These are phyloP conservation scores for Thalassiosira sp. DNA, from an alignment of 352 stramenopile species.

Conservation along the genomic window DNA sequence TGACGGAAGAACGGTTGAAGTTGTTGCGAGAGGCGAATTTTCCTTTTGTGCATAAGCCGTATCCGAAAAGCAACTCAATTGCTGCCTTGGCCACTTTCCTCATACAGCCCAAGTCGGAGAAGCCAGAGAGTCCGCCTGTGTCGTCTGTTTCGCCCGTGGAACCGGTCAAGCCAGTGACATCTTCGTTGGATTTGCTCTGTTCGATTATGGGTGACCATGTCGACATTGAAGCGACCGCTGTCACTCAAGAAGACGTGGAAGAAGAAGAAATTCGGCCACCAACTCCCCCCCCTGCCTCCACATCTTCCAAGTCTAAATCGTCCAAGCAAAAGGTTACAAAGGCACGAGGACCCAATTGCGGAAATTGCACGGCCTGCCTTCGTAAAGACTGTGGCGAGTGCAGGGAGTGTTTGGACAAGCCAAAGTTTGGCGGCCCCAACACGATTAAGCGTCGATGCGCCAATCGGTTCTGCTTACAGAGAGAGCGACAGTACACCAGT, in stretches of 20 bases:
- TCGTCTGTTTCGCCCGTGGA: too few species aligned
- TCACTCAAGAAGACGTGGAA: neutral
- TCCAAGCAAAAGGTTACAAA: neutral
- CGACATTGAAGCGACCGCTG: conserved; percentile 4
- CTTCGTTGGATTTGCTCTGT: conserved; percentile 28
- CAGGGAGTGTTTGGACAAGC: conserved; percentile 17
- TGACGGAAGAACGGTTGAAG: conserved; percentile 12
- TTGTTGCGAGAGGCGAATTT: conserved; percentile 23
- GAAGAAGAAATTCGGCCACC: neutral
- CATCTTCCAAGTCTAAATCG: neutral
- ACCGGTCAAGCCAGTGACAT: conserved; percentile 1
- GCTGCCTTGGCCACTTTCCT: neutral
- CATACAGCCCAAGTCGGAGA: too few species aligned
- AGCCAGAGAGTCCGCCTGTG: too few species aligned
- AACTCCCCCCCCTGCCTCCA: neutral
- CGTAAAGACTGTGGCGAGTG: conserved; percentile 23
- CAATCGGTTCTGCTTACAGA: conserved; percentile 4
- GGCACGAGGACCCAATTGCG: conserved; percentile 11
- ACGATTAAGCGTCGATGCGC: conserved; percentile 11
- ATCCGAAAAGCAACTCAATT: conserved; percentile 5
- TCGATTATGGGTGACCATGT: conserved; percentile 12
- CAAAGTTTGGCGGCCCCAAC: conserved; percentile 21
- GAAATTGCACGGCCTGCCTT: conserved; percentile 7
- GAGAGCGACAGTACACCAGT: neutral
- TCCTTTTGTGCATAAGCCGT: conserved; percentile 8